Conservation (phyloP, 108 stramenopile genomes). For the Schizochytrium sp. region DNA sequence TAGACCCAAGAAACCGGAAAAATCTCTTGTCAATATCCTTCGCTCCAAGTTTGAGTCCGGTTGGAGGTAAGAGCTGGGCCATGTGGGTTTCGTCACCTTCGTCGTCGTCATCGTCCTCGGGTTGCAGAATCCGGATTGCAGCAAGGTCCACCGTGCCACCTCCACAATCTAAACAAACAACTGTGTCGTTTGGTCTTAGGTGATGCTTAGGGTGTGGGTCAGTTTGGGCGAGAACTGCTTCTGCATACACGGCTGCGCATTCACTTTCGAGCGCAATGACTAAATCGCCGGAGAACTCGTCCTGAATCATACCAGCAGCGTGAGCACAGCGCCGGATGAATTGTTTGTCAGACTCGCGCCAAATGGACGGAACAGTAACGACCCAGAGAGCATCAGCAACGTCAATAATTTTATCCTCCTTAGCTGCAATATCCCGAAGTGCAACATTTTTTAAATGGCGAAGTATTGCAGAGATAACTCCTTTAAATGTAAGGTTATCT, state of each 20-base stretch:
- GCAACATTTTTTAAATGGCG: neutral
- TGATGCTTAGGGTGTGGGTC: neutral
- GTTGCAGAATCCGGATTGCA: neutral
- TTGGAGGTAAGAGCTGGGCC: conserved; percentile 45
- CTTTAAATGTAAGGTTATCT: neutral
- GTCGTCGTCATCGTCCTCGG: neutral
- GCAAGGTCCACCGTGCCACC: conserved; percentile 45
- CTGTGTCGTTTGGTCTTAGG: neutral
- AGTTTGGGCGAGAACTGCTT: neutral
- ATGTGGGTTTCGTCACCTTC: neutral
- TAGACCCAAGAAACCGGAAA: neutral
- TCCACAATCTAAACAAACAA: conserved; percentile 45
- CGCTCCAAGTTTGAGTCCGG: conserved; percentile 8
- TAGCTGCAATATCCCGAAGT: neutral
- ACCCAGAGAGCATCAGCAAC: conserved; percentile 16
- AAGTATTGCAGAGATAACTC: conserved; percentile 13
- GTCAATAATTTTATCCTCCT: neutral
- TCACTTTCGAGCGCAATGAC: conserved; percentile 51
- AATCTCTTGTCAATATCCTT: conserved; percentile 34
- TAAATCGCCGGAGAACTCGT: conserved; percentile 48
- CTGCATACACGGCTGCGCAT: conserved; percentile 41
- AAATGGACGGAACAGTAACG: conserved; percentile 14
- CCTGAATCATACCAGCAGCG: neutral
- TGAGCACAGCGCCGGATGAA: conserved; percentile 45
- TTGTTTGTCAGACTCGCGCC: conserved; percentile 60